Conservation (phyloP, 1,284 basidiomycete genomes). For the Tilletiopsis washingtonensis region DNA sequence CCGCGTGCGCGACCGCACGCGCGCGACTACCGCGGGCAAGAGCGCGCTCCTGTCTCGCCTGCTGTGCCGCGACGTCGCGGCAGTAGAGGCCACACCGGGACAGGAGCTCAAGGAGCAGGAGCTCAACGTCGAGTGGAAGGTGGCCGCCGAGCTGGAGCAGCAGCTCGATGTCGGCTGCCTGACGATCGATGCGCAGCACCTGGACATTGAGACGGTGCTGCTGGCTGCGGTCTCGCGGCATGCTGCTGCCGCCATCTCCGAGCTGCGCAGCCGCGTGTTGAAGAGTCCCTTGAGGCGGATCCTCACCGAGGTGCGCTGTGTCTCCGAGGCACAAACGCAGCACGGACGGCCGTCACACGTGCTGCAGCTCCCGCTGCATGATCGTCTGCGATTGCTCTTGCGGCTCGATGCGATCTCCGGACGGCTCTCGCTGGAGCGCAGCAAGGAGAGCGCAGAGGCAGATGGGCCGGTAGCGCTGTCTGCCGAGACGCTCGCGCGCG, state of each 20-base stretch:
- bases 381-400: slow-evolving; percentile 4
- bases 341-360: neutral
- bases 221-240: slow-evolving; percentile 4
- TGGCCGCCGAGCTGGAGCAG: neutral
- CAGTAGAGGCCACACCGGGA: neutral
- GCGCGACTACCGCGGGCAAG: neutral
- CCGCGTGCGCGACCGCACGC: neutral
- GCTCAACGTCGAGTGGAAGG: slow-evolving; percentile 6
- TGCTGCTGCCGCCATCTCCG: slow-evolving; percentile 4
- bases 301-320: too few relatives aligned
- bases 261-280: neutral
- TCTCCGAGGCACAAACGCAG: too few relatives aligned
- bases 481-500: neutral
- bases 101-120: neutral
- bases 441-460: neutral
- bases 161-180: neutral
- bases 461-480: neutral
- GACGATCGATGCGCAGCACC: slow-evolving; percentile 2
- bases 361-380: slow-evolving; percentile 4
- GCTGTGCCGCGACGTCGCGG: neutral
- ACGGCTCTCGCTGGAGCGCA: slow-evolving; percentile 15
- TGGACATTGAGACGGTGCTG: slow-evolving; percentile 7
- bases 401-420: slow-evolving; percentile 22
- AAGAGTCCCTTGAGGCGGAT: too few relatives aligned
- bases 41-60: neutral